phyloP scores from a whole-genome alignment of 2,329 filamentous ascomycete genomes.

The Talaromyces funiculosus region DNA sequence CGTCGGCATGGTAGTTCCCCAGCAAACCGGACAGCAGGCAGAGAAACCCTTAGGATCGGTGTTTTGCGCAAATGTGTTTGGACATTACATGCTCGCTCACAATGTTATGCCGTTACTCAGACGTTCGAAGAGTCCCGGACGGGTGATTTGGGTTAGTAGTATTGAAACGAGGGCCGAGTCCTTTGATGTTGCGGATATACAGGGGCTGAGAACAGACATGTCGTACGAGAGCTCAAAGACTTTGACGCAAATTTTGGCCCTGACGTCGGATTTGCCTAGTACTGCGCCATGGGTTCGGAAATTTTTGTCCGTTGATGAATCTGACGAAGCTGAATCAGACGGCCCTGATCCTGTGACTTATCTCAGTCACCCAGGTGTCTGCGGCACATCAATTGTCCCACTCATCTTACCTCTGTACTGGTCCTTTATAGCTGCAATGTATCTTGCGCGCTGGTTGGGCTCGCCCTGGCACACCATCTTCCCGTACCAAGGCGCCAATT shows the following conservation, averaged over 20 bases:
- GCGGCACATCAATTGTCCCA: constrained; percentile 74
- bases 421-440: constrained; percentile 63
- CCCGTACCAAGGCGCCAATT: constrained; percentile 70
- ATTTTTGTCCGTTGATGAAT: constrained; percentile 45
- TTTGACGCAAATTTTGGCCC: constrained; percentile 73
- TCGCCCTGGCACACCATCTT: constrained; percentile 80
- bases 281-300: constrained; percentile 51
- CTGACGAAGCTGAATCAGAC: no score
- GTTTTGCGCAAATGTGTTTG: constrained; percentile 90
- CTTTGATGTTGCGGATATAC: constrained; percentile 66
- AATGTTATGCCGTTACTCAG: constrained; percentile 69
- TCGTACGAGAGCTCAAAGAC: constrained; percentile 87
- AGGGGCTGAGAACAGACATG: constrained; percentile 56
- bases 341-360: constrained; percentile 58
- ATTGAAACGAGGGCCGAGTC: constrained; percentile 60
- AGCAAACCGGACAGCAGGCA: constrained; percentile 43
- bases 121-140: constrained; percentile 48
- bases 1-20: constrained; percentile 49
- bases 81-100: constrained; percentile 85
- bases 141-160: constrained; percentile 83
- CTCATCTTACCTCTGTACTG: constrained; percentile 64
- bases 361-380: constrained; percentile 79
- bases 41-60: constrained; percentile 68
- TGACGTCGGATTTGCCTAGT: constrained; percentile 65
- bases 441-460: constrained; percentile 68